Base-by-base conservation (phyloP, 2,329 filamentous ascomycete genomes). In the Pseudopithomyces maydicus region DNA sequence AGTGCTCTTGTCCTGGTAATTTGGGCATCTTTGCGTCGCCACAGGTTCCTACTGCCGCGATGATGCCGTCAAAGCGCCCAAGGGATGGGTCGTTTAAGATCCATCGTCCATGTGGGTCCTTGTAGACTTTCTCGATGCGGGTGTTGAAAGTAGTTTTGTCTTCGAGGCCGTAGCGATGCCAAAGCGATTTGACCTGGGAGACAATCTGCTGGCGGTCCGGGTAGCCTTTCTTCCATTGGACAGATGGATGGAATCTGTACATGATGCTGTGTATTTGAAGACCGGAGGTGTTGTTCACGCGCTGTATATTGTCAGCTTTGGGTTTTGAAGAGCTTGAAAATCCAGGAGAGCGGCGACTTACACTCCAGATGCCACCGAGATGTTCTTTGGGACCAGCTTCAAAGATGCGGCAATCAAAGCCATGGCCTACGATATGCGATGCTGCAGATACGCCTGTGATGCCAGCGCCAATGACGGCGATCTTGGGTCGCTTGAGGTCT, bases 181-280 rank as follows among this genome's bases (percentile, higher is more conserved):
- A 96, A 0, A 96, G 78, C 57, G 87, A 77, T 17, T 82, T 82
- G 11, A 95, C 87, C 70, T 93, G 88, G 22, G 82, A 81, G 42
- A 93, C 81, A 57, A 96, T 95, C 74, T 93, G 86, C 61, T 88
- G 79, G 48, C 90, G 87, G 58, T 88, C 83, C 0, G 92, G 92
- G 68, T 96, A 96, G n/a, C 90, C 90, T 29, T 82, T 79, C 33
- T 84, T 80, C 87, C 90, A 96, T 58, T 84, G 81, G 1, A 96
- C 85, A 0, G 89, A 90, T 0, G 92, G 92, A 64, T 94, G 90
- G 72, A 96, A 96, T 20, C 91, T 85, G 74, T 94, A 96, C 91
- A 95, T 95, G 56, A 93, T 74, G 19, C 88, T 91, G 73, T 96
- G 90, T 20, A 96, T 93, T 69, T 95, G 91, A 0, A 96, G 82